Base-by-base conservation (phyloP, 805 yeast species). In the Yarrowia divulgata region DNA sequence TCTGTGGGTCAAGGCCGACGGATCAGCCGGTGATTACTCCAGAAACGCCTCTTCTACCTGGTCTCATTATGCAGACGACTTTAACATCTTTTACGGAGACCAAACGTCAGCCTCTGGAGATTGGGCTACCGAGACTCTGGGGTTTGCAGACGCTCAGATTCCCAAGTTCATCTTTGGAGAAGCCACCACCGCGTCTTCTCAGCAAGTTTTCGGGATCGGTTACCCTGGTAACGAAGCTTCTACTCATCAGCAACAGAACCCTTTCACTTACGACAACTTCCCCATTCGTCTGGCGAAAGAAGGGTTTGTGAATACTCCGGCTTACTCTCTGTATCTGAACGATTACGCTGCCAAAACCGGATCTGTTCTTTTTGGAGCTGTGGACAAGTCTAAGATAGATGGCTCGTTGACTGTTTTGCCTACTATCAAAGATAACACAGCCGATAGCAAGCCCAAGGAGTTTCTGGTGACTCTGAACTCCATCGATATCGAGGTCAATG, bases 81-180 rank as follows among this genome's bases (percentile, higher is more conserved):
- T 76, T 70, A 12, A 46, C n/a, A 75, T 76, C 50, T 62, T 45
- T n/a, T 75, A 75, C 60, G 77, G 79, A 13, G 87, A 84, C 69
- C 76, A 77, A 12, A 48, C 74, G 3, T 45, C 32, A 3, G 77
- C 87, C 4, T 71, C 70, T 8, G 90, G 90, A 34, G 74, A 71
- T 40, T 87, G 85, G 84, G 93, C 88, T 19, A 77, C 80, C 45
- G 97, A 92, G 74, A 79, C 80, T 57, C 82, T 92, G 8, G 73
- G 73, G 1, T 74, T 90, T 68, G 86, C 54, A 1, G 83, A 82
- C 63, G 78, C 84, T 29, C 77, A 81, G 6, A 81, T 90, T 12
- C 72, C 80, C 0, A 45, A 43, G 2, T 71, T 68, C 46, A 43
- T 67, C 29, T 71, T 73, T 32, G 74, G 70, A 12, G 60, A 48